Base-by-base conservation (phyloP, 2,329 filamentous ascomycete species). In the Chalara sp. region DNA sequence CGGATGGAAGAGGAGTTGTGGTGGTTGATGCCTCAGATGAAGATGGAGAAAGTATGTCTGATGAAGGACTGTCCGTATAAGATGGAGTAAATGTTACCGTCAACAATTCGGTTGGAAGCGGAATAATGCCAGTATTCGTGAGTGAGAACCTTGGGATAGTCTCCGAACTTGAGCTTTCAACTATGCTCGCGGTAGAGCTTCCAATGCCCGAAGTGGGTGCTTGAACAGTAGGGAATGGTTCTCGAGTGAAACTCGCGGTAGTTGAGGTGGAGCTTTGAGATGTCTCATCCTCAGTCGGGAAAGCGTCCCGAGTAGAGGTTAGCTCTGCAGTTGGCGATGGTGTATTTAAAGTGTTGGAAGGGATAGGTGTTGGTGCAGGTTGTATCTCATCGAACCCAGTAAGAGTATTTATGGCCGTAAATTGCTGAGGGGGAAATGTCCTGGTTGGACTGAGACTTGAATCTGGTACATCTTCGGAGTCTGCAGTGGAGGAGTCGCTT, bases 91-190 rank as follows among this genome's bases (percentile, higher is more conserved):
- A 39, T 3, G 35, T 10, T 39, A n/a, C 8, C n/a, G n/a, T n/a
- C 35, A n/a, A 10, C n/a, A n/a, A n/a, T 10, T 10, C n/a, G 8
- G 13, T 28, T 43, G 40, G 40, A 21, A 43, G 8, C 4, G 40
- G n/a, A 28, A 43, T 43, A 21, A 28, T 12, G 32, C 13, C 30
- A 12, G 43, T 45, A 52, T 59, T 59, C 44, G 51, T 61, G 30
- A 61, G 55, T 47, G 57, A 54, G 43, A 61, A 63, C 47, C 45
- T 54, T 7, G 55, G 47, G 35, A 58, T 47, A 2, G 54, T 52
- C 10, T 11, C 47, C 32, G 53, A 46, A 2, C 31, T 46, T 4
- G 39, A 37, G 6, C 51, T 29, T 31, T 48, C 7, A 39, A 40
- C 12, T 41, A 13, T 31, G 33, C 6, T 39, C 11, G 52, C 35